These are phyloP conservation scores for Colletotrichum echinochloae DNA, from an alignment of 2,329 filamentous ascomycete species.

Conservation along the genomic window DNA sequence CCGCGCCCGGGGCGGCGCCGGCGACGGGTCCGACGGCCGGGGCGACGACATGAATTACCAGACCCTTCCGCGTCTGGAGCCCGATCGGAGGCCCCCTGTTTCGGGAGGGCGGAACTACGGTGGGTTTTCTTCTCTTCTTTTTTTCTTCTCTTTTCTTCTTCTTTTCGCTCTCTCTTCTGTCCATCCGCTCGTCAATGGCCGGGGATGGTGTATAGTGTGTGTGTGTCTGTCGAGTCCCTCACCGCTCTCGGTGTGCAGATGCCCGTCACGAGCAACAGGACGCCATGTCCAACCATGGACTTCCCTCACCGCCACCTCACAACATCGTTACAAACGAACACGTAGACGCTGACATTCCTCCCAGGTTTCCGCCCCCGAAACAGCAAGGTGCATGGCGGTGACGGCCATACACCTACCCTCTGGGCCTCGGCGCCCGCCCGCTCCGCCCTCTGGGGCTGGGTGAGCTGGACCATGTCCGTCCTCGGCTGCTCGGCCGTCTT, in stretches of 20 bases:
- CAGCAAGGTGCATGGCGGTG: conserved; percentile 51
- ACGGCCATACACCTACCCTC: conserved; percentile 53
- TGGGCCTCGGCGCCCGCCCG: conserved; percentile 45
- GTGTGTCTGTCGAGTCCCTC: neutral
- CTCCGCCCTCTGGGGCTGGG: conserved; percentile 54
- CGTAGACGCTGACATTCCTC: neutral
- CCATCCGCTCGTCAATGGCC: neutral
- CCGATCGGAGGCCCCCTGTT: conserved; percentile 35
- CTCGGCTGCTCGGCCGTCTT: conserved; percentile 51
- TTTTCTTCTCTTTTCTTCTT: too few relatives aligned
- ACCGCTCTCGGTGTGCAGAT: conserved; percentile 4
- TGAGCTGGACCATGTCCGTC: conserved; percentile 57
- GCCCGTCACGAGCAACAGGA: neutral
- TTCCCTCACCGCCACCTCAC: too few relatives aligned
- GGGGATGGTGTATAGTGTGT: neutral
- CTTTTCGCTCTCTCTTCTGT: too few relatives aligned
- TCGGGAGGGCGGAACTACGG: conserved; percentile 39
- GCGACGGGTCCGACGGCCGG: conserved; percentile 38
- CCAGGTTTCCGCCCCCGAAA: conserved; percentile 39
- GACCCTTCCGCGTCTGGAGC: conserved; percentile 33
- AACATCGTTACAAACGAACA: neutral
- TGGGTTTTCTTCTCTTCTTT: neutral
- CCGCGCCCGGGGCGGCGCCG: conserved; percentile 51
- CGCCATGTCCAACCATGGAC: too few relatives aligned
- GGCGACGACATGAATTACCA: conserved; percentile 41